These are phyloP conservation scores for Diatrype stigma DNA, from an alignment of 2,329 filamentous ascomycete genomes.

Conservation along the genomic window DNA sequence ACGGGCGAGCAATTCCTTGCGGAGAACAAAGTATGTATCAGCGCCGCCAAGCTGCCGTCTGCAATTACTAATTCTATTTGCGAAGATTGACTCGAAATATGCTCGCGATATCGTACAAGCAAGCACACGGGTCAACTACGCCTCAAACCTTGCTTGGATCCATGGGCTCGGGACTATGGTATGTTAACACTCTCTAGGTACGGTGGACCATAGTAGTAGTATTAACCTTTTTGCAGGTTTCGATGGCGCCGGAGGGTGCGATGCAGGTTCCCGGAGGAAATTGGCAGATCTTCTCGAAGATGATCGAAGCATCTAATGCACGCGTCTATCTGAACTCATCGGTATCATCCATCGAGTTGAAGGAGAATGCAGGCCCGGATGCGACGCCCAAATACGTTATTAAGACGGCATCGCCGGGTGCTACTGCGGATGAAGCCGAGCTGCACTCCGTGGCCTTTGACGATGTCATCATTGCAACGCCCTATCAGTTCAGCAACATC, in stretches of 20 bases:
- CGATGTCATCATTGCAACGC: slow-evolving; percentile 76
- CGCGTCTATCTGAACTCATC: slow-evolving; percentile 61
- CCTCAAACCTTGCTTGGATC: slow-evolving; percentile 78
- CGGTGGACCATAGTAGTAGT: background rate
- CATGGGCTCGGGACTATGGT: slow-evolving; percentile 87
- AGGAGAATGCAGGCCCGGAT: slow-evolving; percentile 36
- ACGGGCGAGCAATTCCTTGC: slow-evolving; percentile 72
- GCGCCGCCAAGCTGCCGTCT: background rate
- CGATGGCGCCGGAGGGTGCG: slow-evolving; percentile 83
- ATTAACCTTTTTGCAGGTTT: slow-evolving; percentile 47
- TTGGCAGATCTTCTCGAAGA: slow-evolving; percentile 87
- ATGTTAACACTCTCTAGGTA: slow-evolving; percentile 1
- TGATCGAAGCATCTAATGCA: slow-evolving; percentile 64
- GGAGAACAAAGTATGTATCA: slow-evolving; percentile 50
- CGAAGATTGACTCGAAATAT: slow-evolving; percentile 3
- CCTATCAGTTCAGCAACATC: slow-evolving; percentile 77
- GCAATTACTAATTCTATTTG: background rate
- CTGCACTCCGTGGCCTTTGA: slow-evolving; percentile 60
- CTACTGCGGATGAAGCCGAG: slow-evolving; percentile 21
- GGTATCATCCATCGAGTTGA: slow-evolving; percentile 56
- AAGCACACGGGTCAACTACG: slow-evolving; percentile 90
- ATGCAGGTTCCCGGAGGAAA: slow-evolving; percentile 80
- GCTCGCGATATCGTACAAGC: slow-evolving; percentile 82
- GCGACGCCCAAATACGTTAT: slow-evolving; percentile 44
- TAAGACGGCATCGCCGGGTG: slow-evolving; percentile 27